Base-by-base conservation (phyloP, 371 early-diverging fungal species). In the Apophysomyces variabilis region DNA sequence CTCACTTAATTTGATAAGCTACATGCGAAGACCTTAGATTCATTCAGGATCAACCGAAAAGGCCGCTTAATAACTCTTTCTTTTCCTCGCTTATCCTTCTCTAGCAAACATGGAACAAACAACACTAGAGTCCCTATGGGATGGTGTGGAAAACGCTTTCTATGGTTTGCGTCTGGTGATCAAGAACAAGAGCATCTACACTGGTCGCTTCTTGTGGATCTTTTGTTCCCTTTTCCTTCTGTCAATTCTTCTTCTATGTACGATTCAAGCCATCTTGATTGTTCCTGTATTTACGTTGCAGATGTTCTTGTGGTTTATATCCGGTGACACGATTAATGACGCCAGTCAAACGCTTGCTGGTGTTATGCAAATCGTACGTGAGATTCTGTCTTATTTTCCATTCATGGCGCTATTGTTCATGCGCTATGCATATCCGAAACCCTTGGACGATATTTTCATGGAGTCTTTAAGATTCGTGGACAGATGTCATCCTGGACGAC, bases 361-460 rank as follows among this genome's bases (percentile, higher is more conserved):
- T 8, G 8, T 50, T 21, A 21, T 21, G 21, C 54, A 26, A 21
- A 4, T 21, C 9, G 21, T 21, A 50, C 54, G 54, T 26, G 54
- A 50, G 21, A 18, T 50, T 11, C 16, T 50, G 5, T 50, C 54
- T 1, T 21, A 18, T 21, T 50, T 50, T 50, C 54, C 54, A 18
- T 70, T 88, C 16, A 50, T 84, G 7, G 86, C 82, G 0, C 56
- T 90, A 14, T 44, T 90, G 47, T 85, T 87, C 60, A 78, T 90
- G 77, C 76, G 87, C n/a, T 87, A 88, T 59, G 56, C 87, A 9
- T 87, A 90, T 61, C 87, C 90, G 3, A 82, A 87, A 61, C 87
- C 88, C 13, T 67, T 90, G 60, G 89, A 90, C 60, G 82, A 84
- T 35, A 75, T 90, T 39, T 90, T 90, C 68, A 75, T 90, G 66